Conservation (phyloP, 768 basidiomycete species). For the Cystoderma amianthinum region DNA sequence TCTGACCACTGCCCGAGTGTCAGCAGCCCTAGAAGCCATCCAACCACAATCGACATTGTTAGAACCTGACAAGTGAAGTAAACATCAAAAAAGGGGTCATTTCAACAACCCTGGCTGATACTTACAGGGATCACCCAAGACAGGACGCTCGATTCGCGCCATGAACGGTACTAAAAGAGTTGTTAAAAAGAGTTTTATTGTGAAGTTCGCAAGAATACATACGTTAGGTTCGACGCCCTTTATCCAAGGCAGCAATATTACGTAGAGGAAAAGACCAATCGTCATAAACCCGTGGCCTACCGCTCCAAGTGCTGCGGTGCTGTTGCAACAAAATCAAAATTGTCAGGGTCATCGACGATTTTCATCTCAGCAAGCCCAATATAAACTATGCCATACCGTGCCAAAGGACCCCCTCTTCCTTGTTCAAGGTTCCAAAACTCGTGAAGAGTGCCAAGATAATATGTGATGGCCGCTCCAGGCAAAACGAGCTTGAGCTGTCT, state of each 20-base stretch:
- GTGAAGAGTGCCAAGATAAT: constrained; percentile 49
- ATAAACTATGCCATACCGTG: no score
- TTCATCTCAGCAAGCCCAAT: constrained; percentile 6
- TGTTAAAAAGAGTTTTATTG: background rate
- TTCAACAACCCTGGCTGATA: constrained; percentile 2
- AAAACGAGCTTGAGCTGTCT: constrained; percentile 72
- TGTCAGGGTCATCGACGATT: background rate
- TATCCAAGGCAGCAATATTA: constrained; percentile 61
- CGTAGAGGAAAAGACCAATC: constrained; percentile 63
- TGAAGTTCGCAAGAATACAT: constrained; percentile 17
- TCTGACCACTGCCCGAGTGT: constrained; percentile 63
- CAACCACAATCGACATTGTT: constrained; percentile 61
- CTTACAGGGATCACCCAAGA: constrained; percentile 62
- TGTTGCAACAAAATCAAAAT: constrained; percentile 20
- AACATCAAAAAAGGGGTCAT: background rate
- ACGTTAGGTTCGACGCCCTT: constrained; percentile 67
- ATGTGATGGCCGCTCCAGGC: constrained; percentile 61
- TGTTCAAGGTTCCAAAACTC: constrained; percentile 39
- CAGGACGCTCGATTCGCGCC: constrained; percentile 65
- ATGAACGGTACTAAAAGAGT: constrained; percentile 57
- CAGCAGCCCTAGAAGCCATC: constrained; percentile 57
- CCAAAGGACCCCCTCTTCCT: constrained; percentile 36
- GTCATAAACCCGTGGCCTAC: constrained; percentile 53
- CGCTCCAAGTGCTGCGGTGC: constrained; percentile 47
- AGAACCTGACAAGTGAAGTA: constrained; percentile 30